Evolutionary conservation across 106 monocot species (phyloP).

Genomic region (Platanthera guangdongensis): DNA sequence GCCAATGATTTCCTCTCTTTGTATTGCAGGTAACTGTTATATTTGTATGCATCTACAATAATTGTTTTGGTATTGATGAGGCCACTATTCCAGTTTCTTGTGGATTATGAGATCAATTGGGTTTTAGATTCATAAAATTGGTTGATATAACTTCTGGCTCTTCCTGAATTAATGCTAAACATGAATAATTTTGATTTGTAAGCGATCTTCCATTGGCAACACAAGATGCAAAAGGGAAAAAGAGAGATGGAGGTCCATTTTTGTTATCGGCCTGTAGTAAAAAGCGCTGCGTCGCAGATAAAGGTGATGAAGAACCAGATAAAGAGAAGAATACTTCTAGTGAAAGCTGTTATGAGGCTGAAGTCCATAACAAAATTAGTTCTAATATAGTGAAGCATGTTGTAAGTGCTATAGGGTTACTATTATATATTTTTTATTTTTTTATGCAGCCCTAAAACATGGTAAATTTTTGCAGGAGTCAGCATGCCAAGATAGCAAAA

Average conservation of each 20-base stretch:
- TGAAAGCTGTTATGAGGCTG: constrained; percentile 6
- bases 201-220: constrained; percentile 49
- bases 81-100: too few species aligned
- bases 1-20: constrained; percentile 79
- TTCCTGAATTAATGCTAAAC: neutral
- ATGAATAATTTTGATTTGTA: neutral
- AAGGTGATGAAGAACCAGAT: neutral
- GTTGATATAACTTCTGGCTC: neutral
- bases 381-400: neutral
- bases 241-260: constrained; percentile 63
- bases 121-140: neutral
- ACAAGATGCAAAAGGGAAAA: constrained; percentile 32
- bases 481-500: neutral
- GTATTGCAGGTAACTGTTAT: constrained; percentile 70
- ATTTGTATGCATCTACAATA: neutral
- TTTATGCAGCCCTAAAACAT: neutral
- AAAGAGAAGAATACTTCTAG: neutral
- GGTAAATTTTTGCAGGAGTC: constrained; percentile 14
- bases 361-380: neutral
- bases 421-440: neutral
- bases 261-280: constrained; percentile 35
- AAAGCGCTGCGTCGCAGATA: constrained; percentile 29
- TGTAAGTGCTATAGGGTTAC: neutral
- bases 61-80: too few species aligned
- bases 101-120: neutral